Percentiles rank a stretch among this genome's conserved stretches.
Evolutionary conservation across 2,329 filamentous ascomycete species (phyloP).

Genomic region (Xylariales sp.): DNA sequence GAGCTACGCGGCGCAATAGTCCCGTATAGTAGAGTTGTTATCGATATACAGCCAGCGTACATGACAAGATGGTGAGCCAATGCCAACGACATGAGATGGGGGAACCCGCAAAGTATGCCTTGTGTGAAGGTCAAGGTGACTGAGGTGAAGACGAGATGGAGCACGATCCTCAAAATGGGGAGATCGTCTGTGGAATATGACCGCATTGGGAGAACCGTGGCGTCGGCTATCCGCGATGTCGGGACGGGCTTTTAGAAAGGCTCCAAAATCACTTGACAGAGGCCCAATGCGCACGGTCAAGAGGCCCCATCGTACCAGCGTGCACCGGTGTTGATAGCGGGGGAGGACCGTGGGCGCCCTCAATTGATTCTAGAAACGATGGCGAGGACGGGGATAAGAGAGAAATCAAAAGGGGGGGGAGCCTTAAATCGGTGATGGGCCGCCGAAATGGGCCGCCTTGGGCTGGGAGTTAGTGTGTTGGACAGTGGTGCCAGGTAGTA

Average conservation of each 20-base stretch:
- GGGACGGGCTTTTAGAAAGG: slow-evolving; percentile 31
- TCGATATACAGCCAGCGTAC: not conserved
- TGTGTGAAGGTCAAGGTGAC: slow-evolving; percentile 22
- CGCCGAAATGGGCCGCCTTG: slow-evolving; percentile 45
- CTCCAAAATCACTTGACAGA: slow-evolving; percentile 38
- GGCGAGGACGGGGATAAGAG: not conserved
- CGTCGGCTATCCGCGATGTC: slow-evolving; percentile 38
- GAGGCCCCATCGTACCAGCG: no score
- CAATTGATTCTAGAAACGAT: slow-evolving; percentile 41
- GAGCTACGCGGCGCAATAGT: slow-evolving; percentile 3
- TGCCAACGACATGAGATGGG: not conserved
- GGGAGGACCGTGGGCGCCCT: slow-evolving; percentile 41
- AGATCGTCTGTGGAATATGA: slow-evolving; percentile 16
- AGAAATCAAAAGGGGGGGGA: slow-evolving; percentile 7
- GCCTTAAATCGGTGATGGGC: slow-evolving; percentile 43
- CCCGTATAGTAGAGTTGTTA: slow-evolving; percentile 3
- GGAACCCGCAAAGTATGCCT: slow-evolving; percentile 33
- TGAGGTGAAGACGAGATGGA: slow-evolving; percentile 3
- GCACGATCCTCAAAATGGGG: slow-evolving; percentile 17
- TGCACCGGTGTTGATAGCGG: not conserved
- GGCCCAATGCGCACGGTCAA: slow-evolving; percentile 37
- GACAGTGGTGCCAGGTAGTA: slow-evolving; percentile 35
- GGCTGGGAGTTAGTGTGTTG: slow-evolving; percentile 13
- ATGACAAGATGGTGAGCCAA: slow-evolving; percentile 7
- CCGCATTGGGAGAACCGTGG: slow-evolving; percentile 28